Conservation (phyloP, 352 stramenopile species). For the Plasmopara muralis region DNA sequence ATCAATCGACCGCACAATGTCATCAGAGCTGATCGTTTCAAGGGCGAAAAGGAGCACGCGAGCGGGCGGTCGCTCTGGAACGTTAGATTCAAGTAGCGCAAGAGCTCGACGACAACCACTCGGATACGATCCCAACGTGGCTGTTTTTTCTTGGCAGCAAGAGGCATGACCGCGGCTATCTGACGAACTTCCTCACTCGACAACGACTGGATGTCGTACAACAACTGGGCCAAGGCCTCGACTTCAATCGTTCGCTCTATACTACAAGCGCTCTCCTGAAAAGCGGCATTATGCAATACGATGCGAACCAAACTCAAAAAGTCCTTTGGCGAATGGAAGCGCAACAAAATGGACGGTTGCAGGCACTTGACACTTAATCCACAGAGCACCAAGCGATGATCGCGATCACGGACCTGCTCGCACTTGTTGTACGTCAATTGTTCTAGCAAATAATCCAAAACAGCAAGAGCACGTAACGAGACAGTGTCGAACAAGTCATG, state of each 20-base stretch:
- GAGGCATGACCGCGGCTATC: constrained; percentile 26
- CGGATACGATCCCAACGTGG: constrained; percentile 41
- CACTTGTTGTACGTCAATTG: constrained; percentile 21
- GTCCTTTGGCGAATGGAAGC: constrained; percentile 49
- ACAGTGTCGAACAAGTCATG: constrained; percentile 25
- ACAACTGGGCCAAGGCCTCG: constrained; percentile 26
- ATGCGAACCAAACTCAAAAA: constrained; percentile 33
- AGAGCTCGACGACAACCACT: constrained; percentile 28
- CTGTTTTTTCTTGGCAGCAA: constrained; percentile 41
- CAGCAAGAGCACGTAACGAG: constrained; percentile 30
- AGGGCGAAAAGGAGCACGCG: constrained; percentile 8
- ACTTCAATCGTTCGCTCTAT: constrained; percentile 17
- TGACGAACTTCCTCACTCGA: constrained; percentile 26
- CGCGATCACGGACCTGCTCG: constrained; percentile 7
- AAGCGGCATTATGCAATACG: constrained; percentile 11
- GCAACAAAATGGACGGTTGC: constrained; percentile 42
- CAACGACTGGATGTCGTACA: constrained; percentile 34
- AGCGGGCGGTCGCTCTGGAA: constrained; percentile 9
- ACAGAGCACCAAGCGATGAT: constrained; percentile 24
- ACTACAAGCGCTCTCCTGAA: background rate
- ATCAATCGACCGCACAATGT: constrained; percentile 43
- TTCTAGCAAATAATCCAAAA: constrained; percentile 29
- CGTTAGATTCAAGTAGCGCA: constrained; percentile 35
- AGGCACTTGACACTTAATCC: constrained; percentile 35
- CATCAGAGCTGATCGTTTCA: constrained; percentile 36